phyloP scores from a whole-genome alignment of 2,329 filamentous ascomycete genomes.

The Hymenoscyphus salicellus region DNA sequence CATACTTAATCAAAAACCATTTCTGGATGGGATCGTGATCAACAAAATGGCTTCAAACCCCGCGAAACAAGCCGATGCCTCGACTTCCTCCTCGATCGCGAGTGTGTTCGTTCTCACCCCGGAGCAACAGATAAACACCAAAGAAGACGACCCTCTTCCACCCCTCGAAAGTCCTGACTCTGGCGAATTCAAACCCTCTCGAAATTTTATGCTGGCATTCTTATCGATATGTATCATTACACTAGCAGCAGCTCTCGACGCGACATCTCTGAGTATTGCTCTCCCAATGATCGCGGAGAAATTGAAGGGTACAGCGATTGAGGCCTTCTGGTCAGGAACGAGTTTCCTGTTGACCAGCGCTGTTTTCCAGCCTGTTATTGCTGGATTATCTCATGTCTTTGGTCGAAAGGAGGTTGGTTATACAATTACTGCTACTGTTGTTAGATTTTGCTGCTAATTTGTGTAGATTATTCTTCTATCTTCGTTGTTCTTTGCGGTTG shows the following conservation, averaged over 20 bases:
- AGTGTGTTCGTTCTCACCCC: background rate
- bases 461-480: conserved; percentile 25
- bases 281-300: conserved; percentile 52
- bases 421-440: background rate
- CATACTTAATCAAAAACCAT: too few relatives aligned
- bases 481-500: conserved; percentile 39
- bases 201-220: conserved; percentile 30
- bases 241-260: conserved; percentile 63
- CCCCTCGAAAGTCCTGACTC: conserved; percentile 15
- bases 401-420: conserved; percentile 37
- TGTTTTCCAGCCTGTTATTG: conserved; percentile 52
- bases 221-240: conserved; percentile 45
- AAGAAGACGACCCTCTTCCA: background rate
- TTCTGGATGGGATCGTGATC: background rate
- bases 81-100: background rate
- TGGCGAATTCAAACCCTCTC: conserved; percentile 26
- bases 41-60: background rate
- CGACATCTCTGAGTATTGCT: conserved; percentile 62
- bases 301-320: conserved; percentile 51
- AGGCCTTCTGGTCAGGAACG: conserved; percentile 71
- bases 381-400: conserved; percentile 41
- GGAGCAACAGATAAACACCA: background rate
- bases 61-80: background rate
- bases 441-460: conserved; percentile 4
- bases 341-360: conserved; percentile 66